Percentiles rank a stretch among this genome's conserved stretches.
Conservation (phyloP, 345 rosid species). For the Gossypium mustelinum region DNA sequence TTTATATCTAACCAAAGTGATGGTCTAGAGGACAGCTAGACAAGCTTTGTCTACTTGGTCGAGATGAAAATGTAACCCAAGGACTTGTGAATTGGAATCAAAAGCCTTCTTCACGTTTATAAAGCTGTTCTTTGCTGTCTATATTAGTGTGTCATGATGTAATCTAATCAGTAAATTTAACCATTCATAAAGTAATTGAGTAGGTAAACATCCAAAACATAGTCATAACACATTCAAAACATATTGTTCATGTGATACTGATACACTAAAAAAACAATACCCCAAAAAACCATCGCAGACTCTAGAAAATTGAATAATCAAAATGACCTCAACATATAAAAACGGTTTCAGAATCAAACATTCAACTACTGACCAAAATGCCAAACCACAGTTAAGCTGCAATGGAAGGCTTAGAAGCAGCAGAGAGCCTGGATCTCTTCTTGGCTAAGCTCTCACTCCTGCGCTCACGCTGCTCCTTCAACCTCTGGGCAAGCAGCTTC, state of each 20-base stretch:
- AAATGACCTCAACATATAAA: slow-evolving; percentile 10
- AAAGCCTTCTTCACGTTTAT: too few species aligned
- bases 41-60: too few species aligned
- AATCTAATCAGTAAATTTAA: not conserved
- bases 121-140: too few species aligned
- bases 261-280: not conserved
- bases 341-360: not conserved
- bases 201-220: not conserved
- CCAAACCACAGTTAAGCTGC: slow-evolving; percentile 36
- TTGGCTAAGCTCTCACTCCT: slow-evolving; percentile 93
- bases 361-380: not conserved
- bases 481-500: slow-evolving; percentile 75
- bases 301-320: not conserved
- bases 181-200: not conserved
- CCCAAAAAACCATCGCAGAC: not conserved
- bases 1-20: too few species aligned
- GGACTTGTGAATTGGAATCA: too few species aligned
- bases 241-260: not conserved
- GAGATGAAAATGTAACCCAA: too few species aligned
- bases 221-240: not conserved
- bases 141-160: not conserved
- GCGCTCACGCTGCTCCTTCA: slow-evolving; percentile 82
- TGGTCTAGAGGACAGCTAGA: too few species aligned
- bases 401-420: slow-evolving; percentile 67
- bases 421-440: slow-evolving; percentile 78